A percentile compares a stretch with the other conserved stretches of the same genome.
Evolutionary conservation across 108 stramenopile genomes (phyloP).

Genomic region (Licmophora abbreviata): DNA sequence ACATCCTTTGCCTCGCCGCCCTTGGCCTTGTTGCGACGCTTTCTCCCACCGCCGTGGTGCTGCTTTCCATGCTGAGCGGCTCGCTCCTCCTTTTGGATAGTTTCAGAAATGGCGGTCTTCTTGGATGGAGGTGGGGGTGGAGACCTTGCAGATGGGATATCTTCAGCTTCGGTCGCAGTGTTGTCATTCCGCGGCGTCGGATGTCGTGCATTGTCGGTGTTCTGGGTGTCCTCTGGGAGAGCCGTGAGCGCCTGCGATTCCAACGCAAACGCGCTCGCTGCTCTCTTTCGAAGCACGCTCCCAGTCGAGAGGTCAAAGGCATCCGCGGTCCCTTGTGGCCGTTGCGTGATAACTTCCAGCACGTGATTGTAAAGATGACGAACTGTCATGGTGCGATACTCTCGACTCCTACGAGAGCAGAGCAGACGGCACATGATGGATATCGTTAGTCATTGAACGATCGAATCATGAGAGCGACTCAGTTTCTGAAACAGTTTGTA

Average conservation of each 20-base stretch:
- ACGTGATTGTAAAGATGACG: slow-evolving; percentile 62
- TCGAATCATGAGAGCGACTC: no score
- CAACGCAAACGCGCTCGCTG: not conserved
- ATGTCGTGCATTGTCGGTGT: not conserved
- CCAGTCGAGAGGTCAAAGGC: slow-evolving; percentile 4
- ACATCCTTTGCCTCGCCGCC: not conserved
- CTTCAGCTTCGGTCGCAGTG: not conserved
- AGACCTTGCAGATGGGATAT: not conserved
- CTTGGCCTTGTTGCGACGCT: not conserved
- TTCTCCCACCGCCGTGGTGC: not conserved
- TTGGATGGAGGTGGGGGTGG: not conserved
- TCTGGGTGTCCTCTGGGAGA: not conserved
- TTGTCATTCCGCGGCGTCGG: not conserved
- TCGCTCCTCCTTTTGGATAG: not conserved
- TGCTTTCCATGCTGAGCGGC: not conserved
- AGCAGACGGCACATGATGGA: no score
- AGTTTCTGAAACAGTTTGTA: no score
- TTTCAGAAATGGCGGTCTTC: not conserved
- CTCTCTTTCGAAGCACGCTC: slow-evolving; percentile 8
- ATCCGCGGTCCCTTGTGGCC: not conserved
- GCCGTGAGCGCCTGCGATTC: no score
- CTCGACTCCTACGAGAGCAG: not conserved
- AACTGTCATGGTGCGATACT: slow-evolving; percentile 19
- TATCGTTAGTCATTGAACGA: no score
- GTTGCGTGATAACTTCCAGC: slow-evolving; percentile 34